Evolutionary conservation across 257 asterid species (phyloP), one percentile per base, ranked within the genome.

Genomic region (Solanum verrucosum): DNA sequence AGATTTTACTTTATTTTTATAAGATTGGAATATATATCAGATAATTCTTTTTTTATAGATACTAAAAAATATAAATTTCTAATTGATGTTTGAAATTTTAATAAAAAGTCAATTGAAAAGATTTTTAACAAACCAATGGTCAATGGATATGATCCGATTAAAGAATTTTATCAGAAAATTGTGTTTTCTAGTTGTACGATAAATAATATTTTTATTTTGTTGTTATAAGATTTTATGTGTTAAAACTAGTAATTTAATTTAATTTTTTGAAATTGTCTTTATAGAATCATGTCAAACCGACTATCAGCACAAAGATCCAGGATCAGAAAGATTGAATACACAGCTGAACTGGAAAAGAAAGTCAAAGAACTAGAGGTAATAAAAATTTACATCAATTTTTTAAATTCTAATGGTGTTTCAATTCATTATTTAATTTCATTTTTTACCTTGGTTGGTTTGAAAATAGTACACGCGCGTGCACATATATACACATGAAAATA

Each of bases 251-350:
- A 23, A 37, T 31, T 5, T 14, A 0, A 18, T 29, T 29, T 15
- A 1, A 1, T 15, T 29, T 33, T 29, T 31, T 70, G 10, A 6
- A 70, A 29, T 16, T 29, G 12, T 31, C 15, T 2, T 5, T 29
- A 14, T 59, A 95, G 98, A 92, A 92, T 90, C 4, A 38, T 95
- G 84, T 92, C 95, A 15, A 95, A 94, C 68, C 87, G 94, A 46
- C 91, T 94, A 8, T 13, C 98, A 5, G 95, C 94, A 23, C 92
- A 88, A 81, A 93, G 94, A 86, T 90, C 92, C 4, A 89, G 94
- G 63, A 25, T 42, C 18, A 93, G 71, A 88, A 90, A 72, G 87
- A 25, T 71, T 31, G 89, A 91, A 6, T 72, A 91, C 65, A 83
- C 88, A 52, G 40, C 67, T 68, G 89, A 91, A 16, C 49, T 93